Conservation (phyloP, 441 rosid species). For the Populus tomentosa region DNA sequence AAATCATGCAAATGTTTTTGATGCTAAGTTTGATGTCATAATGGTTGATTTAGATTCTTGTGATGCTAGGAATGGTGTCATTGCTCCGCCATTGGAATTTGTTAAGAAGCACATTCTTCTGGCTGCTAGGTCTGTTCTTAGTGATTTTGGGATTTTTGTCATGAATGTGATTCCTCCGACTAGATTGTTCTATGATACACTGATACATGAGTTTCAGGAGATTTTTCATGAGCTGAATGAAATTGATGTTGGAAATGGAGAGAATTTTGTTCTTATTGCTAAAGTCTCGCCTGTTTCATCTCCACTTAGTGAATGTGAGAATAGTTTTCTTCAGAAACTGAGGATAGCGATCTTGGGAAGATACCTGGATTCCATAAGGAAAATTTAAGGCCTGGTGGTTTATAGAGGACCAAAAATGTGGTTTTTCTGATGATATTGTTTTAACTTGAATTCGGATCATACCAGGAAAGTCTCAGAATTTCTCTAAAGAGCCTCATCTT, state of each 20-base stretch:
- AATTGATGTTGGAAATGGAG: slow-evolving; percentile 67
- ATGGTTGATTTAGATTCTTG: slow-evolving; percentile 82
- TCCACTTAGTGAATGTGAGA: slow-evolving; percentile 18
- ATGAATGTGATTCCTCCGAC: slow-evolving; percentile 63
- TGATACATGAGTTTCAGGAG: slow-evolving; percentile 33
- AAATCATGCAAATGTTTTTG: slow-evolving; percentile 6
- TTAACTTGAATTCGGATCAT: background rate
- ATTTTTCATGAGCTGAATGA: slow-evolving; percentile 62
- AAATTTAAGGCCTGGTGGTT: slow-evolving; percentile 27
- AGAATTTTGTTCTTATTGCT: slow-evolving; percentile 68
- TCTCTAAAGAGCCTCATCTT: background rate
- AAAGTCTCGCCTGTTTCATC: slow-evolving; percentile 15
- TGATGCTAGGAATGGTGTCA: slow-evolving; percentile 48
- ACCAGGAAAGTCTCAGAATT: background rate
- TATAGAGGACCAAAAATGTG: background rate
- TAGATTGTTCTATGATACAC: slow-evolving; percentile 33
- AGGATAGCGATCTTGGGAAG: slow-evolving; percentile 32
- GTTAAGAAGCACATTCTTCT: slow-evolving; percentile 38
- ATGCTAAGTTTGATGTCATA: slow-evolving; percentile 52
- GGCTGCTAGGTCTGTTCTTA: slow-evolving; percentile 50
- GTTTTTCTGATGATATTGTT: background rate
- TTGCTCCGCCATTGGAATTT: slow-evolving; percentile 76
- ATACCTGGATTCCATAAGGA: slow-evolving; percentile 48
- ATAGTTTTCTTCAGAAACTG: slow-evolving; percentile 30
- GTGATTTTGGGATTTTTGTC: slow-evolving; percentile 50